Base-by-base conservation (phyloP, 2,329 filamentous ascomycete species). In the Incumbomyces delicatus region DNA sequence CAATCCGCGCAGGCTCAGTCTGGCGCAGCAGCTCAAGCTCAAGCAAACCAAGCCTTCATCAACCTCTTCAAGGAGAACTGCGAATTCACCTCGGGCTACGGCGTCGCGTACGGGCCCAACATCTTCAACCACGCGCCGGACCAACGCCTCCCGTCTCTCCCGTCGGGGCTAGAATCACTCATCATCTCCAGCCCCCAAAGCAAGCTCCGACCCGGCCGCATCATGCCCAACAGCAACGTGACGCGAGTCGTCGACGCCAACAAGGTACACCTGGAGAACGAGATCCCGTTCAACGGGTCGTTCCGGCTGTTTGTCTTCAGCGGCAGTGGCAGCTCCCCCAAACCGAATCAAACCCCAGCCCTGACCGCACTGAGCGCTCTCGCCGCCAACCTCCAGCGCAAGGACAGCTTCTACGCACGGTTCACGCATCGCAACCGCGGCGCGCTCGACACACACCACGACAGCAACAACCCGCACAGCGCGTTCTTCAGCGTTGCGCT, bases 41-140 rank as follows among this genome's bases (percentile, higher is more conserved):
- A 79, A 39, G 81, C 48, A 27, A 50, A 86, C 49, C 89, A 89
- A 59, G 80, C 85, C 10, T 95, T 95, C 62, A 79, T 94, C 61
- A 83, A 83, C 68, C 87, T 83, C 0, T 95, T 95, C 74, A 95
- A 95, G 64, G 85, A 86, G 48, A 80, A 81, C 27, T 95, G 88
- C 71, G 87, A 92, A 60, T 94, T 95, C 65, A 95, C 88, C 10
- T 88, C 84, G 53, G 89, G 89, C 48, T 95, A 94, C 62, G 89
- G 89, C 50, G 87, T 95, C 17, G 83, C 81, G 27, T 95, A 95
- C 69, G 76, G 81, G 53, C 74, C 84, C 45, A 95, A 94, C 66
- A 67, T 77, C 27, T 74, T 94, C 66, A 95, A 94, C 68, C 94
- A 87, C 86, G 85, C 83, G 8, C 64, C 77, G 0, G 69, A 70